Conservation (phyloP, 2,329 filamentous ascomycete genomes). For the Purpureocillium takamizusanense region DNA sequence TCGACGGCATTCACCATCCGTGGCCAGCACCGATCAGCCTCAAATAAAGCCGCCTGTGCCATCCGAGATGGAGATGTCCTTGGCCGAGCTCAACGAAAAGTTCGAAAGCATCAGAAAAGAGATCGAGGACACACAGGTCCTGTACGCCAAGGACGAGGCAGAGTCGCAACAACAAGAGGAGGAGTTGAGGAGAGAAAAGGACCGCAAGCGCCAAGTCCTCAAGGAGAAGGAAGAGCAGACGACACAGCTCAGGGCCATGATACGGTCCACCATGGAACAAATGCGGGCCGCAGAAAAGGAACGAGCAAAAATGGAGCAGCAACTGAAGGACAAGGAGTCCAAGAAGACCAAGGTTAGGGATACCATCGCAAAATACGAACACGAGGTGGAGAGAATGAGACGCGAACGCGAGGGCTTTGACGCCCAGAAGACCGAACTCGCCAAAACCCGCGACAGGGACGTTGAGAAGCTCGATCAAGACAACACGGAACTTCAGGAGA, state of each 20-base stretch:
- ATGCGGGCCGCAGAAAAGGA: slow-evolving; percentile 76
- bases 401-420: slow-evolving; percentile 45
- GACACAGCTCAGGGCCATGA: slow-evolving; percentile 71
- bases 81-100: slow-evolving; percentile 71
- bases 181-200: slow-evolving; percentile 67
- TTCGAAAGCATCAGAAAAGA: slow-evolving; percentile 76
- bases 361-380: slow-evolving; percentile 59
- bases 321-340: slow-evolving; percentile 57
- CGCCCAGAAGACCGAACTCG: slow-evolving; percentile 40
- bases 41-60: slow-evolving; percentile 32
- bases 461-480: slow-evolving; percentile 43
- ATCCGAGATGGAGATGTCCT: slow-evolving; percentile 53
- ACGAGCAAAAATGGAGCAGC: slow-evolving; percentile 67
- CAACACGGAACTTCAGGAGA: slow-evolving; percentile 54
- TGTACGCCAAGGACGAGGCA: slow-evolving; percentile 62
- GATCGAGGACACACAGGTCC: slow-evolving; percentile 66
- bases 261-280: slow-evolving; percentile 69
- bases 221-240: slow-evolving; percentile 91
- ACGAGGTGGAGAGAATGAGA: slow-evolving; percentile 51
- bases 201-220: slow-evolving; percentile 65
- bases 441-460: slow-evolving; percentile 41
- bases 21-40: slow-evolving; percentile 44
- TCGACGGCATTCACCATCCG: slow-evolving; percentile 67
- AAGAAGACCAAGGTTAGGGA: slow-evolving; percentile 63
- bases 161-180: slow-evolving; percentile 59